These are phyloP conservation scores for Ophiostoma triangulosporum DNA, from an alignment of 2,329 filamentous ascomycete species.

Conservation along the genomic window DNA sequence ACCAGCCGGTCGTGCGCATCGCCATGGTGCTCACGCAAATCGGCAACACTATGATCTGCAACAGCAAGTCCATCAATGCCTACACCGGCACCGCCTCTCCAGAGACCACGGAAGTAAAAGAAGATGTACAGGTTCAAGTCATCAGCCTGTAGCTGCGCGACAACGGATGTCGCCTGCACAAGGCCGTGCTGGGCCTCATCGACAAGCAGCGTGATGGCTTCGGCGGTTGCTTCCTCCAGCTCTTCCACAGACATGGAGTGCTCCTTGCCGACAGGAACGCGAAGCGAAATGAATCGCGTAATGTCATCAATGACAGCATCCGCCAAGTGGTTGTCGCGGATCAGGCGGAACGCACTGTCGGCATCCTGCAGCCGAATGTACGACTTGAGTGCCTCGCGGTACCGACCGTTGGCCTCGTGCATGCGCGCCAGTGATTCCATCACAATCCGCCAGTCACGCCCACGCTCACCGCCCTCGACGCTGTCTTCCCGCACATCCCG, in stretches of 20 bases:
- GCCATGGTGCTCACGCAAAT: conserved; percentile 38
- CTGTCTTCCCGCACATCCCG: conserved; percentile 64
- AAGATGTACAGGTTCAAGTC: conserved; percentile 65
- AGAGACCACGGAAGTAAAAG: conserved; percentile 81
- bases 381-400: conserved; percentile 72
- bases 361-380: conserved; percentile 89
- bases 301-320: conserved; percentile 85
- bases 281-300: conserved; percentile 70
- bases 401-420: conserved; percentile 67
- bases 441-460: conserved; percentile 79
- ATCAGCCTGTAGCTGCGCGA: conserved; percentile 59
- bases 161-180: conserved; percentile 62
- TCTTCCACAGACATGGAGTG: conserved; percentile 53
- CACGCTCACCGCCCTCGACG: conserved; percentile 56
- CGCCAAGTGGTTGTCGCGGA: conserved; percentile 78
- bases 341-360: conserved; percentile 73
- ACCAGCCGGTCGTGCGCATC: conserved; percentile 44
- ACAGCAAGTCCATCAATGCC: not conserved
- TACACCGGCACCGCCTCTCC: conserved; percentile 44
- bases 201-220: conserved; percentile 76
- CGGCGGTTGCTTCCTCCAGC: conserved; percentile 64
- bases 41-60: conserved; percentile 24
- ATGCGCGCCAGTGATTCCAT: conserved; percentile 74
- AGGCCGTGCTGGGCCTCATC: conserved; percentile 85
- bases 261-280: conserved; percentile 61